Base-by-base conservation (phyloP, 345 rosid genomes). In the Anacardium occidentale region DNA sequence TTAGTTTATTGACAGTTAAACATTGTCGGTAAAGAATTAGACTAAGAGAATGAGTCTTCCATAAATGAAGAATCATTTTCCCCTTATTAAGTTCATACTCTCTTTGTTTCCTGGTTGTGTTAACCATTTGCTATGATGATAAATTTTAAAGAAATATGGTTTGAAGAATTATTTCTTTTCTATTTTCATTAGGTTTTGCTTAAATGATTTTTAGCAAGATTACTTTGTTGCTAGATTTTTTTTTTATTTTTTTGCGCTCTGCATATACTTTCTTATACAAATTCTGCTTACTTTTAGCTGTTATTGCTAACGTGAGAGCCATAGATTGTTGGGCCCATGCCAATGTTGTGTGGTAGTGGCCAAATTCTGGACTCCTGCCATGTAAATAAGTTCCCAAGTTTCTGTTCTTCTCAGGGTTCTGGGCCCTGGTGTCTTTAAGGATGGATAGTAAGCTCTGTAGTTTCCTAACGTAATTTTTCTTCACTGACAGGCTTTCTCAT, bases 371-470 rank as follows among this genome's bases (percentile, higher is more conserved):
- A 60, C 59, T 68, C 50, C 61, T 62, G 42, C 68, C 62, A 79
- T 45, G 59, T 29, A 57, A 51, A 25, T 60, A 71, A 66, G 51
- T 51, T 68, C 53, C 62, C 22, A 29, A 62, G 60, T 69, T 76
- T 76, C 79, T 61, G 75, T 79, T 69, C 48, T 44, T 69, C 54
- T 72, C 55, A 61, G 71, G 18, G 47, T 77, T 79, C 80, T 74
- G 84, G 81, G 79, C 84, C 86, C 80, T 83, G 69, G 62, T 74
- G 79, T 84, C 66, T 45, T 48, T 40, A 52, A 55, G 52, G 22
- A 61, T 26, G 57, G 70, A 53, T 62, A 60, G 66, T 52, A 58
- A 76, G 69, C 34, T 64, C 62, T 2, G 7, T 60, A 32, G 66
- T 71, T 74, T 75, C 40, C 25, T 42, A 24, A 13, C 61, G 34